A percentile compares a stretch with the other conserved stretches of the same genome.
Conservation (phyloP, 2,329 filamentous ascomycete genomes). For the Moelleriella libera region DNA sequence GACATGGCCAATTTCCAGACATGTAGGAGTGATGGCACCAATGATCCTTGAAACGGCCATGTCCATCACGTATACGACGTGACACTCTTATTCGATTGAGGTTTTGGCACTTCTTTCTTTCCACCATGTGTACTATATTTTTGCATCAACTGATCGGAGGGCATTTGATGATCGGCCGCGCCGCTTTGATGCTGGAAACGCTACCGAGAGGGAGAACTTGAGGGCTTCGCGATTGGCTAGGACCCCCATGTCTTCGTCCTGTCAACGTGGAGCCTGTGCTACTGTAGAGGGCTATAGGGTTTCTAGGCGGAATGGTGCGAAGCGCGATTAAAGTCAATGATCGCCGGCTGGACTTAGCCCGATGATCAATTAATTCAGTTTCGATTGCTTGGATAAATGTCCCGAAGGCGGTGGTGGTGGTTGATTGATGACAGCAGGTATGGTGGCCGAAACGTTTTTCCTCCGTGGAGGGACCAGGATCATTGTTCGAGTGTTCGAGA, state of each 20-base stretch:
- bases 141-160: too few relatives aligned
- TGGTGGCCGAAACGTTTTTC: too few relatives aligned
- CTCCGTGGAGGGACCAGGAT: not conserved
- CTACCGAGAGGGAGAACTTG: not conserved
- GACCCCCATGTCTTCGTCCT: not conserved
- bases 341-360: not conserved
- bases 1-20: not conserved
- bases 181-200: not conserved
- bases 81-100: not conserved
- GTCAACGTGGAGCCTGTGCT: not conserved
- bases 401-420: too few relatives aligned
- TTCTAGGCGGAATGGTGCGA: not conserved
- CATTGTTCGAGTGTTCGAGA: not conserved
- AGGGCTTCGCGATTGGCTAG: slow-evolving; percentile 1
- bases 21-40: not conserved
- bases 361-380: too few relatives aligned
- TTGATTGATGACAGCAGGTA: too few relatives aligned
- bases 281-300: not conserved
- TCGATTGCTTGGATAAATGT: too few relatives aligned
- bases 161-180: not conserved
- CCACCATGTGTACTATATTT: too few relatives aligned
- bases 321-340: not conserved
- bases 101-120: not conserved
- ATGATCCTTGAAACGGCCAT: not conserved
- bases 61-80: not conserved